Conservation (phyloP, 2,329 filamentous ascomycete species). For the Proliferodiscus dingleyae region DNA sequence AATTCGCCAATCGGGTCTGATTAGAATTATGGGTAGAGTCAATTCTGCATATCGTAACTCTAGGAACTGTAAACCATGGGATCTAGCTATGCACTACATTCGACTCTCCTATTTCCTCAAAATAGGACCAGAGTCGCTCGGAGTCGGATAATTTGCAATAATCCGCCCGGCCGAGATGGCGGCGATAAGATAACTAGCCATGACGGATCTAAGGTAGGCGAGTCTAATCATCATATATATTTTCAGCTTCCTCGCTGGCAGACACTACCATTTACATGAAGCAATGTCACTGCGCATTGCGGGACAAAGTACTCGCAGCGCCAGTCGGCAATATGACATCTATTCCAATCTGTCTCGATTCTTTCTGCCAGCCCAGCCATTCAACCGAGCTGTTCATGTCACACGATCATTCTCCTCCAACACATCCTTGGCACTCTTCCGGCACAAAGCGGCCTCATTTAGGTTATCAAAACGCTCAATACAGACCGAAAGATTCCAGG, state of each 20-base stretch:
- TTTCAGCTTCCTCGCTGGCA: neutral
- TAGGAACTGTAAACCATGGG: too few relatives aligned
- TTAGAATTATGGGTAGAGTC: too few relatives aligned
- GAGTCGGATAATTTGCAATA: too few relatives aligned
- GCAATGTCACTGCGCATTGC: constrained; percentile 28
- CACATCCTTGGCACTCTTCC: constrained; percentile 6
- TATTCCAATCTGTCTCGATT: neutral
- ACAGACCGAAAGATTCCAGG: constrained; percentile 47
- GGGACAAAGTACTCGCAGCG: constrained; percentile 18
- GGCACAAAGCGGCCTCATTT: constrained; percentile 4
- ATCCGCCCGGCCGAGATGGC: too few relatives aligned
- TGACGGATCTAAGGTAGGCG: neutral
- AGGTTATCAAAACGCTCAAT: constrained; percentile 19
- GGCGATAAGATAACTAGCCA: neutral
- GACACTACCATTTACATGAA: constrained; percentile 7
- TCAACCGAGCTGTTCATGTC: neutral
- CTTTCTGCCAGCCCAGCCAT: neutral
- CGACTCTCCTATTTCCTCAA: too few relatives aligned
- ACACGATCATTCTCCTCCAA: constrained; percentile 3
- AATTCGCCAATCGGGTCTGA: too few relatives aligned
- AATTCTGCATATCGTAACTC: too few relatives aligned
- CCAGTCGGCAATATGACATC: constrained; percentile 8
- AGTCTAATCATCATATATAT: neutral
- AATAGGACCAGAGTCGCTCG: too few relatives aligned
- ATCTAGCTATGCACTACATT: too few relatives aligned